phyloP scores from a whole-genome alignment of 139 green algal species.

The Chlorella sp. region DNA sequence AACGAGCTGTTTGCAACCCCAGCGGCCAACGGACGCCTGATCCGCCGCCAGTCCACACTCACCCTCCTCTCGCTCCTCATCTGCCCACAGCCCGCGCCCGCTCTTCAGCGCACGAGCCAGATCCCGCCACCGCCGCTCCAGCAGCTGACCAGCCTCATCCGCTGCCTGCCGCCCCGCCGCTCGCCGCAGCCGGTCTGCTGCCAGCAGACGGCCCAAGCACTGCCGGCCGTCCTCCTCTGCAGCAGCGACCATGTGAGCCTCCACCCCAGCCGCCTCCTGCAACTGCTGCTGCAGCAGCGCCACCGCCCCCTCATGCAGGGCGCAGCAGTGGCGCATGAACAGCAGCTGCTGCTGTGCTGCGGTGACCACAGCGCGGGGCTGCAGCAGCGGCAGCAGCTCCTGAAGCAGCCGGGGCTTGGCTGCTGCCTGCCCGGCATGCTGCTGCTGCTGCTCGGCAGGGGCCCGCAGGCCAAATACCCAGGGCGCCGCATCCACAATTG shows the following conservation, averaged over 20 bases:
- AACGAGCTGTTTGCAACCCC: no score
- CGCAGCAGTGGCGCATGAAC: conserved; percentile 24
- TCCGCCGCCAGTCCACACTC: no score
- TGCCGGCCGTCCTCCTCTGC: conserved; percentile 8
- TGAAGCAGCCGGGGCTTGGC: not conserved
- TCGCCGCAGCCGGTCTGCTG: conserved; percentile 1
- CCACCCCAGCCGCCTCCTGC: not conserved
- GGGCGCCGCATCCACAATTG: not conserved
- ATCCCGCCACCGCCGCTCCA: conserved; percentile 38
- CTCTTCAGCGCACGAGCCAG: conserved; percentile 40
- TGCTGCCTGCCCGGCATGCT: not conserved
- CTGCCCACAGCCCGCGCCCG: conserved; percentile 51
- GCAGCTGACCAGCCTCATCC: conserved; percentile 39
- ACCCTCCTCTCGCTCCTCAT: conserved; percentile 21
- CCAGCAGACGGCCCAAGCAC: not conserved
- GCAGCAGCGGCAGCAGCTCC: conserved; percentile 1
- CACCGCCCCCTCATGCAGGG: not conserved
- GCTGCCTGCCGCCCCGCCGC: not conserved
- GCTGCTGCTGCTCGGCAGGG: not conserved
- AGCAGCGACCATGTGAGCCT: not conserved
- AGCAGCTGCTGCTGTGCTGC: conserved; percentile 27
- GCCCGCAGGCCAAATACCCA: not conserved
- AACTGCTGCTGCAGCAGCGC: not conserved
- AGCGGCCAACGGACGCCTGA: no score
- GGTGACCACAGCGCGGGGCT: not conserved